Evolutionary conservation across 2,329 filamentous ascomycete genomes (phyloP).

Genomic region (Ophiostoma sp.): DNA sequence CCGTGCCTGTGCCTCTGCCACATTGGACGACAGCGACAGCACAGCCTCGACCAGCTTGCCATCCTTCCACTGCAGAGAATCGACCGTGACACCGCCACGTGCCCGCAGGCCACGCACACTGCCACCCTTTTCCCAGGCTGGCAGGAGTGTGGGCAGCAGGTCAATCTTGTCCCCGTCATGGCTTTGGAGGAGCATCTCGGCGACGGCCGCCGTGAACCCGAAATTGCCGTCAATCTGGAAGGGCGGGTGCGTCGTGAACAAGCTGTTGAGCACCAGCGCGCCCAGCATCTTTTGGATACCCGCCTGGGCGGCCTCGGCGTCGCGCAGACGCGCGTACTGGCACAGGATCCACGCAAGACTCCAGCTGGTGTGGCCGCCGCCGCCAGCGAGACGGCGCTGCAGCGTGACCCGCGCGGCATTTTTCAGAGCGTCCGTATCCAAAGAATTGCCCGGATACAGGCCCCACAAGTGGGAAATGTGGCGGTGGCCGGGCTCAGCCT

Average conservation of each 20-base stretch:
- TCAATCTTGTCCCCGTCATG: neutral
- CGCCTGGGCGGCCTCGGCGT: neutral
- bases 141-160: neutral
- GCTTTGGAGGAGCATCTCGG: neutral
- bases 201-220: neutral
- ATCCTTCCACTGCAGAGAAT: neutral
- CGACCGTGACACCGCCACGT: neutral
- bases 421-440: neutral
- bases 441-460: neutral
- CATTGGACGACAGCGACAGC: neutral
- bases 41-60: neutral
- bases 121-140: neutral
- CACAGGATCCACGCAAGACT: neutral
- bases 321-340: neutral
- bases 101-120: neutral
- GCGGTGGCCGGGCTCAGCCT: neutral
- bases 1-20: neutral
- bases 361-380: constrained; percentile 2
- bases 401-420: neutral
- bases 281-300: neutral
- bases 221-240: constrained; percentile 6
- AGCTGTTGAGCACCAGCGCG: neutral
- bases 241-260: neutral
- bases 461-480: neutral
- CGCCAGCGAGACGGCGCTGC: neutral